Evolutionary conservation across 176 grass and related monocot genomes (phyloP), one percentile per base, ranked within the genome.

Genomic region (Puya raimondii): DNA sequence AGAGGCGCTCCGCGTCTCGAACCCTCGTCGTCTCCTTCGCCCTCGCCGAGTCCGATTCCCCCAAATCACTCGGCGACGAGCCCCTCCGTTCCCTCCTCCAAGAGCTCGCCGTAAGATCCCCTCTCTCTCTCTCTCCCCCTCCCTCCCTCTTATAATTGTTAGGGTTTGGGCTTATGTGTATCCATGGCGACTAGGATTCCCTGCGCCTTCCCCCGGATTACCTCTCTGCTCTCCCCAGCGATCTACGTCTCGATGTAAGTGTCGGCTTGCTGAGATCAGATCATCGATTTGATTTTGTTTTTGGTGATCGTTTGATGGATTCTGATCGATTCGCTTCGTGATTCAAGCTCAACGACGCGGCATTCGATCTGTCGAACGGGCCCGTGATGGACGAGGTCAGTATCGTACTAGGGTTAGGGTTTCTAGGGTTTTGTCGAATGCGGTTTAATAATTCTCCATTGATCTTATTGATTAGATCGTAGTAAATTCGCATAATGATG

Each of bases 291-390:
- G 4, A 9, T 9, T 51, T 18, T 33, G 1, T 3, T 52, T 52
- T 33, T 58, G 23, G 9, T 23, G 5, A 18, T 16, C 2, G 59
- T 47, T 59, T 66, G 17, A 51, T 14, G 0, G 17, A 63, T 27
- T 33, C 4, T 76, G 1, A n/a, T 66, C 48, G 22, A 65, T 70
- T 59, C 66, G 10, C 2, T 47, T 17, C 20, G 9, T 57, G 58
- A 58, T 13, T 84, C 57, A 82, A 97, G 93, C 82, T 92, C 65
- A 97, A 97, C 53, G 93, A 97, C 63, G 89, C 89, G 1, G 84
- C 89, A 53, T 97, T 97, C 79, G 93, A 90, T 88, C 85, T 97
- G 63, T 92, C 93, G 61, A 97, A 90, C 23, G 93, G 93, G 3
- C 84, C 81, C 25, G 84, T 97, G 70, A 75, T 92, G 57, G 84